These are phyloP conservation scores for Pyrenochaeta sp. DNA, from an alignment of 2,329 filamentous ascomycete genomes.

Conservation along the genomic window DNA sequence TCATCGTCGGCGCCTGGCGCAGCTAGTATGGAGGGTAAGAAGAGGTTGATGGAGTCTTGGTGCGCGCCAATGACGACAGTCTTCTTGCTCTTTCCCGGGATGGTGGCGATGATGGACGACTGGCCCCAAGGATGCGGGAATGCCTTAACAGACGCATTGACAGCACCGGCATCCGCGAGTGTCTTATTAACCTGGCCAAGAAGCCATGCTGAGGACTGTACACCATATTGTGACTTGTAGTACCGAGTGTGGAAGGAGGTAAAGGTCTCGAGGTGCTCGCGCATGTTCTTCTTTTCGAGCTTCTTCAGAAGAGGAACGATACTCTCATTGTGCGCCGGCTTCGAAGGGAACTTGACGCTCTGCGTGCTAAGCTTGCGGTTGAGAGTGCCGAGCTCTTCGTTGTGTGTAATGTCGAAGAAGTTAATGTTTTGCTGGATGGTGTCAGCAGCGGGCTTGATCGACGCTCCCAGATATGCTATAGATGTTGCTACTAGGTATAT, in stretches of 20 bases:
- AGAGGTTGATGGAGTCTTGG: conserved; percentile 84
- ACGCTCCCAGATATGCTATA: background rate
- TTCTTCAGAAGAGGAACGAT: conserved; percentile 72
- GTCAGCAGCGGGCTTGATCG: conserved; percentile 25
- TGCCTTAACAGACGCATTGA: conserved; percentile 72
- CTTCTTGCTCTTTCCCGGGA: conserved; percentile 84
- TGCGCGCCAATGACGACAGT: conserved; percentile 91
- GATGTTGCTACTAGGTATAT: background rate
- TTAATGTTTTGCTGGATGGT: conserved; percentile 74
- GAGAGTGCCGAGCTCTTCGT: conserved; percentile 67
- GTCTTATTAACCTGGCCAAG: conserved; percentile 76
- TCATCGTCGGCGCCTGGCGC: conserved; percentile 97
- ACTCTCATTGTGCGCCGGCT: conserved; percentile 70
- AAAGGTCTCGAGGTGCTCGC: conserved; percentile 78
- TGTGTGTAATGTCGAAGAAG: conserved; percentile 95
- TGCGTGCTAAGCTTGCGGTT: conserved; percentile 36
- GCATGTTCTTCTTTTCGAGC: conserved; percentile 79
- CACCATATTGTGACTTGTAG: conserved; percentile 80
- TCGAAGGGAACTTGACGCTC: conserved; percentile 71
- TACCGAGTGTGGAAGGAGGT: conserved; percentile 83
- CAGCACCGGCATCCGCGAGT: conserved; percentile 74
- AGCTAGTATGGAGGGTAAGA: conserved; percentile 80
- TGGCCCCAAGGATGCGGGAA: conserved; percentile 90
- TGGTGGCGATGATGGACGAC: conserved; percentile 87
- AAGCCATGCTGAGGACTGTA: conserved; percentile 88